Evolutionary conservation across 2,329 filamentous ascomycete genomes (phyloP), one percentile per base, ranked within the genome.

Genomic region (Shiraia sp.): DNA sequence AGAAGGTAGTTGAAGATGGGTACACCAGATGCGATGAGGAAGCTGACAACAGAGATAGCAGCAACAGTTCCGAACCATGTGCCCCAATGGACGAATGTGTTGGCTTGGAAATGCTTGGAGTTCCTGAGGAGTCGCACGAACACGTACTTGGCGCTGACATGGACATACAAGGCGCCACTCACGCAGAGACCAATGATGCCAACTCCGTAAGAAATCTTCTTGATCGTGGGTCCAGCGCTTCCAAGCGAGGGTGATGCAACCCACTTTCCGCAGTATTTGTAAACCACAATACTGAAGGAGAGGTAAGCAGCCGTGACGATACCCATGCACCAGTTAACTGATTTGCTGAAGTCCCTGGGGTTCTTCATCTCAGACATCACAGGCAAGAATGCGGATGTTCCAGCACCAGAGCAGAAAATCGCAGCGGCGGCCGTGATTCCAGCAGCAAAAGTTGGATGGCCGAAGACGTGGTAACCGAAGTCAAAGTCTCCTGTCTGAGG

Each of bases 341-440:
- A 77, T 61, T 83, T 84, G 45, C 74, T 75, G 62, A 79, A 86
- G 51, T 84, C 79, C 14, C 71, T 72, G 0, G 82, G 82, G 22
- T 75, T 72, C 19, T 47, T 72, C 81, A 86, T 86, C 67, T 86
- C 83, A 0, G 78, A 79, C 38, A 86, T 85, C 43, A 86, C 79
- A 4, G 81, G 80, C 2, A 86, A 66, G 55, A 85, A 86, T 2
- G 80, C 79, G 0, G 76, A 79, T 0, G 81, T 83, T 13, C 78
- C 80, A 0, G 81, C 78, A 6, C 75, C 76, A 2, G 79, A 80
- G 42, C 79, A 76, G 65, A 85, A 82, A 47, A 86, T 83, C 2
- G 79, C 82, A 2, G 74, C 73, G 0, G 27, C 50, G 3, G 81
- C 79, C 0, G 76, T 78, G 52, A 85, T 82, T 6, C 79, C 82